phyloP scores from a whole-genome alignment of 2,329 filamentous ascomycete species.

The Davidsoniella neocaledoniae region DNA sequence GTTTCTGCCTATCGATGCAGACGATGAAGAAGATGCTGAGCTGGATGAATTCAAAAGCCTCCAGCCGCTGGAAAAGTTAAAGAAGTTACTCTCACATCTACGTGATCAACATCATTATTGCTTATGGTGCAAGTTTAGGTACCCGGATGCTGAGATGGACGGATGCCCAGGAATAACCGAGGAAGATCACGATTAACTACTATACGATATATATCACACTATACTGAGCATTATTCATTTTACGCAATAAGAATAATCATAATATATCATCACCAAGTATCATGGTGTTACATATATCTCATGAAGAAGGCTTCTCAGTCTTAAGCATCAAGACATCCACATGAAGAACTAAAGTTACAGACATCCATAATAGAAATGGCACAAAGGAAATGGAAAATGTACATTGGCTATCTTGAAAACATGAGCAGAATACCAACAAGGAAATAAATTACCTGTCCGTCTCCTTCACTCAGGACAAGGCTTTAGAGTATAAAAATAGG shows the following conservation, averaged over 20 bases:
- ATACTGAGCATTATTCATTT: too few relatives aligned
- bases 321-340: too few relatives aligned
- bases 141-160: conserved; percentile 58
- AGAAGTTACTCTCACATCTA: conserved; percentile 49
- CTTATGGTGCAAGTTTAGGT: conserved; percentile 88
- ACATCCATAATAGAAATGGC: too few relatives aligned
- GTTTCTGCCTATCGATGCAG: conserved; percentile 45
- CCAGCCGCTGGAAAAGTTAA: conserved; percentile 47
- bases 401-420: too few relatives aligned
- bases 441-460: too few relatives aligned
- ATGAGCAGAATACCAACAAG: too few relatives aligned
- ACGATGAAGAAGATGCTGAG: conserved; percentile 67
- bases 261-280: too few relatives aligned
- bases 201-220: neutral
- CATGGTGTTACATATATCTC: too few relatives aligned
- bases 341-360: too few relatives aligned
- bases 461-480: neutral
- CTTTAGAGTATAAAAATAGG: neutral
- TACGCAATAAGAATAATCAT: too few relatives aligned
- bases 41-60: conserved; percentile 63
- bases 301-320: too few relatives aligned
- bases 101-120: conserved; percentile 64
- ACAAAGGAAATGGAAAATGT: too few relatives aligned
- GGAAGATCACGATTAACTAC: conserved; percentile 50
- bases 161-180: conserved; percentile 79